Percentiles rank a stretch among this genome's conserved stretches.
These are phyloP conservation scores for Solanum chilense DNA, from an alignment of 257 asterid genomes.

Conservation along the genomic window DNA sequence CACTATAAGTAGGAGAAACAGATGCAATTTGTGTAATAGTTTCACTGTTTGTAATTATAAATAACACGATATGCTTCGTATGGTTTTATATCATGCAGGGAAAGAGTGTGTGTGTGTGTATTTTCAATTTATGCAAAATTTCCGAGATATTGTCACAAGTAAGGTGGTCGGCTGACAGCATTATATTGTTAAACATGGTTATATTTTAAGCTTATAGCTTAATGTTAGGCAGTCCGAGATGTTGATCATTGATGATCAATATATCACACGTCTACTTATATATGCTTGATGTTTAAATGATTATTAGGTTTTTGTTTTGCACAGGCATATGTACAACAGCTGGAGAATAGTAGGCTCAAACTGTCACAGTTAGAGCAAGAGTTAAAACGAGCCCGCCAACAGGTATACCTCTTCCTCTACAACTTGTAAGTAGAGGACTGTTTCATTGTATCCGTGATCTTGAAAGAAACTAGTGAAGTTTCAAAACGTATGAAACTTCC, in stretches of 20 bases:
- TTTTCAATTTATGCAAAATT: neutral
- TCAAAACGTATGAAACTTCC: neutral
- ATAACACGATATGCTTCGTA: neutral
- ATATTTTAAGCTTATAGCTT: neutral
- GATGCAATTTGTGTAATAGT: neutral
- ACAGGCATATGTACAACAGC: constrained; percentile 90
- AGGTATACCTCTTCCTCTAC: constrained; percentile 32
- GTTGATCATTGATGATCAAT: neutral
- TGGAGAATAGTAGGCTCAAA: constrained; percentile 68
- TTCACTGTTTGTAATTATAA: neutral
- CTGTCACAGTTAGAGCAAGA: constrained; percentile 86
- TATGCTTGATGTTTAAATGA: constrained; percentile 1
- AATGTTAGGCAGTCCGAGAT: neutral
- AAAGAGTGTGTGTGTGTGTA: neutral
- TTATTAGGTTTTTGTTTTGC: constrained; percentile 3
- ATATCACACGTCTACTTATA: neutral
- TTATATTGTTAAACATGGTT: neutral
- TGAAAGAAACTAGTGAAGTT: neutral
- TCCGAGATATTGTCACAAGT: neutral
- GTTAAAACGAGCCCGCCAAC: constrained; percentile 66
- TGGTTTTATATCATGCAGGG: neutral
- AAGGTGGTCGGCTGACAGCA: neutral
- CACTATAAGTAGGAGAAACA: neutral
- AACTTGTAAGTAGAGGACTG: neutral
- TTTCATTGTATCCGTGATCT: neutral